These are phyloP conservation scores for Paramyrothecium sp. DNA, from an alignment of 2,329 filamentous ascomycete genomes.

Conservation along the genomic window DNA sequence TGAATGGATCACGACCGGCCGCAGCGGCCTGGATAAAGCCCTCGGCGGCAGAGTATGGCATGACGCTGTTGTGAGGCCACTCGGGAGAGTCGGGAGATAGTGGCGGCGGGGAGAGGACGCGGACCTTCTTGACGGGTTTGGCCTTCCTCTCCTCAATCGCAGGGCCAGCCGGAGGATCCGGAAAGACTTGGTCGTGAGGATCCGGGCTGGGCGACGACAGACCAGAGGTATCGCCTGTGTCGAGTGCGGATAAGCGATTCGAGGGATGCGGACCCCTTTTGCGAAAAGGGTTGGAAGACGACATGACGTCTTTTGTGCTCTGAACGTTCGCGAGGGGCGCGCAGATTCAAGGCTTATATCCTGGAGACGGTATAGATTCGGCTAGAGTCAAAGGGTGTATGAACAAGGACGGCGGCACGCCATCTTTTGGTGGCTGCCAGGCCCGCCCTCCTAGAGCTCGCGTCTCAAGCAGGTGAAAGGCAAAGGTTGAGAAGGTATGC, in stretches of 20 bases:
- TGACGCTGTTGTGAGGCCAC: slow-evolving; percentile 29
- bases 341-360: background rate
- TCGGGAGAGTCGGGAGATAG: slow-evolving; percentile 53
- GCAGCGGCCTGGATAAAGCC: slow-evolving; percentile 3
- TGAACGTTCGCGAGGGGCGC: background rate
- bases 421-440: background rate
- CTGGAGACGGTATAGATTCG: background rate
- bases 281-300: slow-evolving; percentile 52
- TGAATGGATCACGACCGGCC: slow-evolving; percentile 26
- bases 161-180: slow-evolving; percentile 28
- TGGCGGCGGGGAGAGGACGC: slow-evolving; percentile 63
- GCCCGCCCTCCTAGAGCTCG: background rate
- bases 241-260: slow-evolving; percentile 23
- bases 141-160: slow-evolving; percentile 29
- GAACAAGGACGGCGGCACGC: background rate
- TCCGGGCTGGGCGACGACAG: slow-evolving; percentile 4
- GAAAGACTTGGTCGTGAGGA: slow-evolving; percentile 21
- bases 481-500: too few relatives aligned
- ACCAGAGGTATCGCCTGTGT: slow-evolving; percentile 23
- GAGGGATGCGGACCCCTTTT: slow-evolving; percentile 31
- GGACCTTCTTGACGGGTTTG: slow-evolving; percentile 66
- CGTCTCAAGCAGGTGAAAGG: background rate
- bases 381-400: background rate
- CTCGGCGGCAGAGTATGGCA: slow-evolving; percentile 19
- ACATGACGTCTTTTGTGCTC: slow-evolving; percentile 14